A percentile compares a stretch with the other conserved stretches of the same genome.
Evolutionary conservation across 1,284 basidiomycete species (phyloP).

Genomic region (Ustilago vetiveriae): DNA sequence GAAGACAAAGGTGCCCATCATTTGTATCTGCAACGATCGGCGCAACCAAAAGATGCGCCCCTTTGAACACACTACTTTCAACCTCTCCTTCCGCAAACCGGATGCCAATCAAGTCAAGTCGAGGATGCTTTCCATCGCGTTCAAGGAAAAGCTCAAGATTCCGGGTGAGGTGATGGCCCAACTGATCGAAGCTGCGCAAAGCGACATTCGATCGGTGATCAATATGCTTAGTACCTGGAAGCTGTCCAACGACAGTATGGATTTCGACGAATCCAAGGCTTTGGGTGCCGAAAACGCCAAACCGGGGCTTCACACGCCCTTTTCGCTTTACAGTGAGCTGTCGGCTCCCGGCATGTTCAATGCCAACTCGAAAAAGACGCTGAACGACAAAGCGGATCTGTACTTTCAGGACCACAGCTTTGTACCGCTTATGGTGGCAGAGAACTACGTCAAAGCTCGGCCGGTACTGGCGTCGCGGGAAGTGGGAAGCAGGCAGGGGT

Average conservation of each 20-base stretch:
- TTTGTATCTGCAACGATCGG: slow-evolving; percentile 95
- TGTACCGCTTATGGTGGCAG: slow-evolving; percentile 84
- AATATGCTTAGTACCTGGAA: slow-evolving; percentile 97
- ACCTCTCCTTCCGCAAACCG: slow-evolving; percentile 70
- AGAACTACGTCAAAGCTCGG: slow-evolving; percentile 75
- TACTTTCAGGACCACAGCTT: slow-evolving; percentile 97
- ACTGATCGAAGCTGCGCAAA: slow-evolving; percentile 85
- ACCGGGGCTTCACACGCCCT: slow-evolving; percentile 74
- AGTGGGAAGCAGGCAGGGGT: slow-evolving; percentile 63
- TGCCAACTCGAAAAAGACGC: slow-evolving; percentile 78
- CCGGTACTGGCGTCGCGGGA: slow-evolving; percentile 68
- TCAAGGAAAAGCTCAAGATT: slow-evolving; percentile 78
- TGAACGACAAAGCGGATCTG: slow-evolving; percentile 91
- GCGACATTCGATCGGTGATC: slow-evolving; percentile 93
- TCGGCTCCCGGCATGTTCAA: slow-evolving; percentile 90
- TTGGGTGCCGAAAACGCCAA: slow-evolving; percentile 88
- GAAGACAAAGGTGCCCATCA: slow-evolving; percentile 96
- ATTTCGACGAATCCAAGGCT: slow-evolving; percentile 78
- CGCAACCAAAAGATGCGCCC: slow-evolving; percentile 90
- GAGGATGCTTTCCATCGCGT: slow-evolving; percentile 80
- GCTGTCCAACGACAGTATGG: slow-evolving; percentile 67
- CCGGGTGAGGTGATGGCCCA: slow-evolving; percentile 90
- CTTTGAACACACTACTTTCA: slow-evolving; percentile 78
- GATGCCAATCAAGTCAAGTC: slow-evolving; percentile 46
- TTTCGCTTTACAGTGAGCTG: slow-evolving; percentile 73